Percentiles rank a stretch among this genome's conserved stretches.
phyloP scores from a whole-genome alignment of 257 asterid genomes.

The Petunia axillaris region DNA sequence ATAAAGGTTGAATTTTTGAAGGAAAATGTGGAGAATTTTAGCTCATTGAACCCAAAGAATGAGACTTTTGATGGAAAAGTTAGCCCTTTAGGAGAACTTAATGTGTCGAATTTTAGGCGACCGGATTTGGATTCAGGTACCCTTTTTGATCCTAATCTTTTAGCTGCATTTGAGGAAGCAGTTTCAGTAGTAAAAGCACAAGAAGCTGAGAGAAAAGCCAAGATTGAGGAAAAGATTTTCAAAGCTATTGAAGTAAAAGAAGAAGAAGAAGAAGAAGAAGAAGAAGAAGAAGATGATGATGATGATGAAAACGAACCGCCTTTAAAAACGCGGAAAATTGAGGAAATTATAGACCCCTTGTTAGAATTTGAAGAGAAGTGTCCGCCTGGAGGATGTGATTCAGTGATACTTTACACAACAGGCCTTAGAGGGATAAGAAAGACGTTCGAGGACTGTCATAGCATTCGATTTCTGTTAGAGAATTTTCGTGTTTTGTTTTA shows the following conservation, averaged over 20 bases:
- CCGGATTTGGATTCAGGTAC: conserved; percentile 67
- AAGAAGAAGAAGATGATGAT: conserved; percentile 20
- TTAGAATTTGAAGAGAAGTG: conserved; percentile 62
- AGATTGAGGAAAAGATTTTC: conserved; percentile 32
- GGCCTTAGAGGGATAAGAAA: conserved; percentile 86
- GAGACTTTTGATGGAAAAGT: conserved; percentile 32
- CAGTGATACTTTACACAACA: conserved; percentile 80
- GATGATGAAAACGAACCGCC: conserved; percentile 48
- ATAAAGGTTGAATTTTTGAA: no score
- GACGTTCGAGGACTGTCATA: conserved; percentile 83
- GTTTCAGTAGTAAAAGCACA: conserved; percentile 61
- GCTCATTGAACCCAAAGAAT: conserved; percentile 27
- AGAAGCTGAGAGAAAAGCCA: conserved; percentile 57
- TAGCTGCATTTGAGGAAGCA: conserved; percentile 71
- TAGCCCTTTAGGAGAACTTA: conserved; percentile 44
- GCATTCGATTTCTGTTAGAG: conserved; percentile 60
- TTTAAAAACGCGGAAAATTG: conserved; percentile 48
- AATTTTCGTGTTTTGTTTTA: conserved; percentile 59
- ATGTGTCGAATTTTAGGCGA: conserved; percentile 49
- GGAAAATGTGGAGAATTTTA: background rate
- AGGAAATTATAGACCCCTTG: conserved; percentile 45
- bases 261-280: conserved; percentile 12
- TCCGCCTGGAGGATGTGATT: conserved; percentile 78
- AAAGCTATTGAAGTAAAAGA: conserved; percentile 31
- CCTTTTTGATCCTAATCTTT: conserved; percentile 75